Evolutionary conservation across 2,329 filamentous ascomycete genomes (phyloP).

Genomic region (Trichoderma citrinoviride): DNA sequence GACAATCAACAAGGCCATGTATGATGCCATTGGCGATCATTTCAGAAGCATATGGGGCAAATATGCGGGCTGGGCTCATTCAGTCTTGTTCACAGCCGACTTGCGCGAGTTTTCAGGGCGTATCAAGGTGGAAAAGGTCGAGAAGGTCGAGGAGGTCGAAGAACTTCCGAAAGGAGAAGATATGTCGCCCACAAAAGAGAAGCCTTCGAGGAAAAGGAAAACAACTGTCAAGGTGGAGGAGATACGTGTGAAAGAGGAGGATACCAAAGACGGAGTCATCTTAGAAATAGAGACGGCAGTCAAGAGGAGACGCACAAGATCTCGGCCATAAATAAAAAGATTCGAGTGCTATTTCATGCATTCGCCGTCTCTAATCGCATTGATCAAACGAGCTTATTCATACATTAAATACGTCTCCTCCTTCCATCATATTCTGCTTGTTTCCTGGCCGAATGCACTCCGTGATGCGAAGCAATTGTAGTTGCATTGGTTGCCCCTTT

Average conservation of each 20-base stretch:
- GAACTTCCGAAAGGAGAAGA: conserved; percentile 28
- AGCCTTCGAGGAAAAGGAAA: conserved; percentile 27
- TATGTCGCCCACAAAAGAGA: conserved; percentile 20
- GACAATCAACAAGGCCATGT: conserved; percentile 82
- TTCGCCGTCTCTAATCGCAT: no score
- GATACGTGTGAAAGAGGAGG: conserved; percentile 26
- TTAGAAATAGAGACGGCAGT: conserved; percentile 26
- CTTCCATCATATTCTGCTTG: background rate
- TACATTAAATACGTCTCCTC: background rate
- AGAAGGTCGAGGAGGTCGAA: conserved; percentile 23
- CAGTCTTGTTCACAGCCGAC: conserved; percentile 92
- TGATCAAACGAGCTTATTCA: background rate
- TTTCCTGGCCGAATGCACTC: background rate
- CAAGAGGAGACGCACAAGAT: conserved; percentile 33
- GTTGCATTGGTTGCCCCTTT: background rate
- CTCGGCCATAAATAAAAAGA: background rate
- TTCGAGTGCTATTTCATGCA: no score
- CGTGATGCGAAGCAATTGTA: background rate
- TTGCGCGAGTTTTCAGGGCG: conserved; percentile 77
- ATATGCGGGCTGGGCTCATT: conserved; percentile 96
- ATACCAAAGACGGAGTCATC: conserved; percentile 25
- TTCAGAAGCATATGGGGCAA: conserved; percentile 88
- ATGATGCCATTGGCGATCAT: conserved; percentile 85
- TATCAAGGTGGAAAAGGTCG: conserved; percentile 24
- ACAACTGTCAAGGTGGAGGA: conserved; percentile 22